These are phyloP conservation scores for Pythium dissimile DNA, from an alignment of 352 stramenopile species.

Conservation along the genomic window DNA sequence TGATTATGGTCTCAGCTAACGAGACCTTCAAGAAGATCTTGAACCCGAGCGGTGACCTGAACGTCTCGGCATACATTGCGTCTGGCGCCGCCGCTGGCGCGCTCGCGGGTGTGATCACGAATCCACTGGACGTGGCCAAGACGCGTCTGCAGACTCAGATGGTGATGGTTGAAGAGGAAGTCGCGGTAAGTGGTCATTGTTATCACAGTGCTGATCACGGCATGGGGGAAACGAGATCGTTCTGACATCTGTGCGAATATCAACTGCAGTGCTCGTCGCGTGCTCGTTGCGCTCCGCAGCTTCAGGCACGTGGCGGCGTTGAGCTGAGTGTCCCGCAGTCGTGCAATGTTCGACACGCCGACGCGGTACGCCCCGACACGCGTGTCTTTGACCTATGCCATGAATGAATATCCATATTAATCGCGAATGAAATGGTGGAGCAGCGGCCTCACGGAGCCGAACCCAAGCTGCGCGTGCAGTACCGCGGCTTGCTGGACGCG, in stretches of 20 bases:
- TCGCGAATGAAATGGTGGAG: conserved; percentile 3
- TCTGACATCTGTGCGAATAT: conserved; percentile 2
- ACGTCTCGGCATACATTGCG: conserved; percentile 90
- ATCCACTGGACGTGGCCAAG: conserved; percentile 98
- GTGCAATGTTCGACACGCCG: conserved; percentile 46
- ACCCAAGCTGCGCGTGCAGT: conserved; percentile 64
- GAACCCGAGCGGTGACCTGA: conserved; percentile 85
- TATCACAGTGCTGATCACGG: no score
- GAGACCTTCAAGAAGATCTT: conserved; percentile 95
- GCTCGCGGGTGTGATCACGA: conserved; percentile 90
- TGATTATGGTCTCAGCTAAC: conserved; percentile 98
- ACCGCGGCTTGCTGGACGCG: conserved; percentile 68
- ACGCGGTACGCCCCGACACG: conserved; percentile 26
- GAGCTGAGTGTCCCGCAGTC: conserved; percentile 59
- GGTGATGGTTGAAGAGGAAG: conserved; percentile 56
- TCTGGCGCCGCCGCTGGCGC: conserved; percentile 92
- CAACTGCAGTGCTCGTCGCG: conserved; percentile 65
- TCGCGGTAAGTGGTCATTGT: conserved; percentile 45
- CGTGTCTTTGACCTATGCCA: not conserved
- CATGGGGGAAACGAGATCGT: conserved; percentile 8
- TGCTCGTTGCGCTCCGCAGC: conserved; percentile 63
- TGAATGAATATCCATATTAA: not conserved
- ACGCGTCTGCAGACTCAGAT: conserved; percentile 96
- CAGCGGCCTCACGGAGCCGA: conserved; percentile 23
- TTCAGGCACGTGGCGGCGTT: conserved; percentile 56